Evolutionary conservation across 75 land plant species (phyloP).

Genomic region (Adiantum capillusveneris): DNA sequence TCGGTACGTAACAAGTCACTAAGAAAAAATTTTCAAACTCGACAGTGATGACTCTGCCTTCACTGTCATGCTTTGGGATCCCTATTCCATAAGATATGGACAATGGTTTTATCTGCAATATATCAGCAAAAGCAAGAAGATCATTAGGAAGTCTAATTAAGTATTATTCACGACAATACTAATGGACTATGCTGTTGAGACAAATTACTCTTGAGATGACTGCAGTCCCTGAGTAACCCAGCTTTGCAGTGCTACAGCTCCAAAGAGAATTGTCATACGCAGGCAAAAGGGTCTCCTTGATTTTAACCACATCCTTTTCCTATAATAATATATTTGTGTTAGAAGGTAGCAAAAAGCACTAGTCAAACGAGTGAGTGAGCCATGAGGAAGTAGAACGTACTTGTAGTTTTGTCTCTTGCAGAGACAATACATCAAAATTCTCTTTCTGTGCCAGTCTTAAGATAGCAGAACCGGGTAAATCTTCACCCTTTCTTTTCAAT

Average conservation of each 20-base stretch:
- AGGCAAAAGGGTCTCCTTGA: conserved; percentile 43
- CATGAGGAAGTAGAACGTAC: conserved; percentile 18
- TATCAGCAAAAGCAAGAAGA: too few species aligned
- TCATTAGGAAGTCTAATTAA: too few species aligned
- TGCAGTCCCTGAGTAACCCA: conserved; percentile 93
- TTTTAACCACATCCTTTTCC: conserved; percentile 73
- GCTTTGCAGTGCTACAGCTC: conserved; percentile 87
- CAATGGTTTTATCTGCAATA: conserved; percentile 70
- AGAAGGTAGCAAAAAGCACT: too few species aligned
- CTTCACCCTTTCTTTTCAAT: conserved; percentile 40
- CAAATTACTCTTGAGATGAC: conserved; percentile 72
- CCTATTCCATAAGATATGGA: conserved; percentile 86
- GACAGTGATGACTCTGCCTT: conserved; percentile 79
- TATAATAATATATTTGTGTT: too few species aligned
- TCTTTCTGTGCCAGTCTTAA: conserved; percentile 57
- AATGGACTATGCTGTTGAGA: neutral
- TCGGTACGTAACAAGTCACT: conserved; percentile 70
- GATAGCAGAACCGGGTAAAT: conserved; percentile 13
- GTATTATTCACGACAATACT: neutral
- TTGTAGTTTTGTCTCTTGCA: conserved; percentile 96
- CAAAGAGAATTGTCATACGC: conserved; percentile 70
- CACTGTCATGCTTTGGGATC: conserved; percentile 71
- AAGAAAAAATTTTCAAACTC: conserved; percentile 73
- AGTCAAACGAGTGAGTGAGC: too few species aligned
- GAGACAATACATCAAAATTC: conserved; percentile 80